These are phyloP conservation scores for Penicillium nordicum DNA, from an alignment of 2,329 filamentous ascomycete species.

Conservation along the genomic window DNA sequence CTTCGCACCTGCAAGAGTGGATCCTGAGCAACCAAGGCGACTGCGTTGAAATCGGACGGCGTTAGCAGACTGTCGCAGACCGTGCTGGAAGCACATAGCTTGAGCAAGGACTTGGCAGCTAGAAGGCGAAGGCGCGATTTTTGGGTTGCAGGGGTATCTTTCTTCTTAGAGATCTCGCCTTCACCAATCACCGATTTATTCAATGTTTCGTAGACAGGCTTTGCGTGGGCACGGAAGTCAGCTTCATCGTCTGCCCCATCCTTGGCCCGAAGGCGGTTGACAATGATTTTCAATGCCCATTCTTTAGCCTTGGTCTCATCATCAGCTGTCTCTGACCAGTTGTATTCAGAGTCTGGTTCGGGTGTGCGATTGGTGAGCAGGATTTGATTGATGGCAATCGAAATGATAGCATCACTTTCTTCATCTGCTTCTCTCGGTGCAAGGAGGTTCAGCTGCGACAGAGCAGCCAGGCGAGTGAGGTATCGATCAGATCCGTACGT, in stretches of 20 bases:
- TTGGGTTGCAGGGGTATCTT: conserved; percentile 73
- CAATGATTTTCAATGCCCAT: conserved; percentile 77
- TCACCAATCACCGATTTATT: conserved; percentile 70
- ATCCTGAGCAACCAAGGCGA: conserved; percentile 81
- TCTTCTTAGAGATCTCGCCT: conserved; percentile 74
- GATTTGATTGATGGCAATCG: conserved; percentile 71
- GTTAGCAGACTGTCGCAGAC: conserved; percentile 71
- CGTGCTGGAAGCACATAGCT: conserved; percentile 72
- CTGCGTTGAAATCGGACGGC: conserved; percentile 71
- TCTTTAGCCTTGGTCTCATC: conserved; percentile 80
- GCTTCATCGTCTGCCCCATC: conserved; percentile 46
- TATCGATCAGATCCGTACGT: conserved; percentile 70
- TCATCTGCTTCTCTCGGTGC: conserved; percentile 70
- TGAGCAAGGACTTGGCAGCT: conserved; percentile 76
- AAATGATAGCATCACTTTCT: conserved; percentile 70
- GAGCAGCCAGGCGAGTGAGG: conserved; percentile 54
- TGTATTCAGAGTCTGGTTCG: conserved; percentile 51
- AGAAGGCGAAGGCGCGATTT: conserved; percentile 75
- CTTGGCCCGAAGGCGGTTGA: conserved; percentile 74
- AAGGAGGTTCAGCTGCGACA: conserved; percentile 69
- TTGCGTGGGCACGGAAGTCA: conserved; percentile 53
- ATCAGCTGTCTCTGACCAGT: conserved; percentile 70
- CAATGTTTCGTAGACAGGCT: conserved; percentile 72
- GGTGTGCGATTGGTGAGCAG: conserved; percentile 65
- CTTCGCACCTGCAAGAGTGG: conserved; percentile 68